Conservation (phyloP, 257 asterid genomes). For the Ophiorrhiza pumila region DNA sequence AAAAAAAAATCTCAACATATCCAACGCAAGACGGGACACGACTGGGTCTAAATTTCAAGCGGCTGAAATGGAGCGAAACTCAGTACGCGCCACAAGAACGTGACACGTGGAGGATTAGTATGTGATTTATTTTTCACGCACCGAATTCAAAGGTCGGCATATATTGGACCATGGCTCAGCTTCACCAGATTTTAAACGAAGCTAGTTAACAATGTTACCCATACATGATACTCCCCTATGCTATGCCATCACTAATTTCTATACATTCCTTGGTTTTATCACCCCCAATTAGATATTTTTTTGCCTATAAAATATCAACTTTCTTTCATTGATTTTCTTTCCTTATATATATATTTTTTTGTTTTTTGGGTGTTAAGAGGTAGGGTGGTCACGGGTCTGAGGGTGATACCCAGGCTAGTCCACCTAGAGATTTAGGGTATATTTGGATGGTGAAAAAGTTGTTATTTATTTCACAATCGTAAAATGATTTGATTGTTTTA, state of each 20-base stretch:
- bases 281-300: not conserved
- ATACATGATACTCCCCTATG: too few relatives aligned
- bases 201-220: not conserved
- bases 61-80: not conserved
- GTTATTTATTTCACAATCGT: too few relatives aligned
- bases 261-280: not conserved
- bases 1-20: not conserved
- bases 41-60: not conserved
- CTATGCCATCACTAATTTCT: too few relatives aligned
- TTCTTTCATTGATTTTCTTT: not conserved
- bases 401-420: too few relatives aligned
- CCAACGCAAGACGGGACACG: not conserved
- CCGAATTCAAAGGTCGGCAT: constrained; percentile 10
- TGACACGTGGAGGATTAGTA: not conserved
- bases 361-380: too few relatives aligned
- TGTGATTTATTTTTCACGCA: constrained; percentile 10
- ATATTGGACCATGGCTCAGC: not conserved
- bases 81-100: not conserved
- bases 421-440: too few relatives aligned
- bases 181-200: not conserved
- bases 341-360: too few relatives aligned
- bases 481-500: too few relatives aligned
- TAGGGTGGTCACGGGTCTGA: too few relatives aligned
- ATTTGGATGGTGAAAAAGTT: too few relatives aligned
- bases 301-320: not conserved